Conservation (phyloP, 768 basidiomycete species). For the Mycena pura region DNA sequence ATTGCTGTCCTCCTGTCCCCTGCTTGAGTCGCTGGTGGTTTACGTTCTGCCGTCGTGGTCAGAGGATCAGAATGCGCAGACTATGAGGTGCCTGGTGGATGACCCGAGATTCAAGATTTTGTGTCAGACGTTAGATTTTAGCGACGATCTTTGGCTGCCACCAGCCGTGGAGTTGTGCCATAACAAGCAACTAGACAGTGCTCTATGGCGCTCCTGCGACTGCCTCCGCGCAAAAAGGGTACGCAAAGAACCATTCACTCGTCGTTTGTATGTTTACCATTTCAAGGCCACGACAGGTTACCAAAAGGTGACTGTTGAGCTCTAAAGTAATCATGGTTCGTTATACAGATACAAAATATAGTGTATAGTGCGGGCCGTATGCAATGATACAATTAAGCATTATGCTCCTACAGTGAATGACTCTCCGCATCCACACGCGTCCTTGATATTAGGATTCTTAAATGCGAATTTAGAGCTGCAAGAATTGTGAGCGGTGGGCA, state of each 20-base stretch:
- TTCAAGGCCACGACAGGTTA: conserved; percentile 3
- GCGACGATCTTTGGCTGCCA: neutral
- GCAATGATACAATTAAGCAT: conserved; percentile 27
- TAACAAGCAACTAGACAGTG: too few relatives aligned
- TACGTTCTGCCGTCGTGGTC: neutral
- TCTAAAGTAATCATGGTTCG: neutral
- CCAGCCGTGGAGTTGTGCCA: neutral
- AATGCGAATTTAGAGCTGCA: conserved; percentile 80
- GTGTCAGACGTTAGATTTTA: neutral
- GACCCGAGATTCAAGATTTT: conserved; percentile 6
- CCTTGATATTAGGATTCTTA: conserved; percentile 93
- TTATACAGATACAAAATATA: conserved; percentile 24
- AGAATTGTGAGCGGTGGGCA: neutral
- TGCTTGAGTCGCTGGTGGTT: conserved; percentile 13
- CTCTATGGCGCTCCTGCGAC: too few relatives aligned
- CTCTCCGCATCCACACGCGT: conserved; percentile 95
- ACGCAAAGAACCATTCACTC: neutral
- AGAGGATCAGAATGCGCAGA: neutral
- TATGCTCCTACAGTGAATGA: conserved; percentile 74
- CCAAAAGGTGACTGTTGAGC: too few relatives aligned
- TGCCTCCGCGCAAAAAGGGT: neutral
- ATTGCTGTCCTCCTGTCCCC: neutral
- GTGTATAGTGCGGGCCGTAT: conserved; percentile 2
- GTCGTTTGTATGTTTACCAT: neutral
- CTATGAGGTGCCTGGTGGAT: neutral